Evolutionary conservation across 768 basidiomycete species (phyloP), one percentile per base, ranked within the genome.

Genomic region (Lentinula sp.): DNA sequence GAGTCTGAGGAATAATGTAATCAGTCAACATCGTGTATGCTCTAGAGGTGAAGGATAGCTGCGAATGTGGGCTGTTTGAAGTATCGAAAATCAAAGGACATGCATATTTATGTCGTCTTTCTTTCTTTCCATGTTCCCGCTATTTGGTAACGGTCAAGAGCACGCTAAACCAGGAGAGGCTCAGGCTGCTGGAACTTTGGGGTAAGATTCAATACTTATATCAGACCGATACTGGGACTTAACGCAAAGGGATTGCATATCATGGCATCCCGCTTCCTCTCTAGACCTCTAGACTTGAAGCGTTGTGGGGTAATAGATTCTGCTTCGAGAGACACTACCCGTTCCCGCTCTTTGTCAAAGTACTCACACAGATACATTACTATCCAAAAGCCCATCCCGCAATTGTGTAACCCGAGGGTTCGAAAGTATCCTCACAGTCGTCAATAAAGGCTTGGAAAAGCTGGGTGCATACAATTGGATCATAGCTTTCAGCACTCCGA

Each of bases 1-100:
- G 79, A 5, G 67, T 71, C 57, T 73, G 70, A 15, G 80, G 80
- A 53, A 79, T 75, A 18, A 61, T 61, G 55, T 34, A 65, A 11
- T 64, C 31, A 34, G 50, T 52, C 28, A 28, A 32, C 50, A 52
- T 52, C 31, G 13, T 52, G 50, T 32, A n/a, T 48, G 8, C 15
- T 43, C 15, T 7, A 16, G 42, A 43, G 2, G 42, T 5, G 11
- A 40, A 40, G 42, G 15, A 43, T 15, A n/a, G n/a, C 42, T 48
- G 21, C 13, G 46, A 21, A 48, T 48, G 46, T 10, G 46, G 46
- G 46, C 8, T 23, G 16, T 6, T 18, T 4, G 46, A 6, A 43
- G 2, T 16, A 16, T 43, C 16, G 42, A n/a, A 43, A 4, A 4
- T 43, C 15, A 43, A 43, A 43, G 21, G 46, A 21, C 46, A 48